Evolutionary conservation across 108 stramenopile species (phyloP), one percentile per base, ranked within the genome.

Genomic region (Asterionellopsis glacialis): DNA sequence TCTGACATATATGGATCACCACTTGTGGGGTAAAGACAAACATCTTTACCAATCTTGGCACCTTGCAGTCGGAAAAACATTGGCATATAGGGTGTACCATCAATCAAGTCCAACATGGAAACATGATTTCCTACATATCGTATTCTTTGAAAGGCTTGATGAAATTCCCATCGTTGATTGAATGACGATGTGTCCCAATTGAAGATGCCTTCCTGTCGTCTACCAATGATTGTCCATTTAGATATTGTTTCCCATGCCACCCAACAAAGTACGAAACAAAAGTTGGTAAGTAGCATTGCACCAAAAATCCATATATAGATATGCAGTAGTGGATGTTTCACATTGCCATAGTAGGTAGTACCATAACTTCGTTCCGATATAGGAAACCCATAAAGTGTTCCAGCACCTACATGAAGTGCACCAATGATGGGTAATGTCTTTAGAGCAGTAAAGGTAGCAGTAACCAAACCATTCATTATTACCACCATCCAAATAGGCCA

Each of bases 1-100:
- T 87, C 81, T 6, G 85, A 70, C 84, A 85, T 82, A 57, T 64
- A 72, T 0, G 80, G 78, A 54, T 85, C 84, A 40, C 61, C 79
- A 25, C 83, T 73, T 42, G 74, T 65, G 21, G 79, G 83, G 51
- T 78, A 84, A 0, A 84, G 60, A 57, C 83, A 84, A 39, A 67
- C 68, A 55, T 76, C 69, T 18, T 60, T 64, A 7, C 83, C 83
- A 51, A 84, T 77, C 0, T 26, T 54, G 21, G 55, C 50, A 18
- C 83, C 83, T 12, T 68, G 27, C 42, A 47, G 23, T 38, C 73
- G 51, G 59, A 76, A 84, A 45, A 70, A 80, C 53, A 18, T 33
- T 1, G 41, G 55, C 61, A 80, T 45, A 39, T 43, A 82, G 7
- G 75, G 59, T 9, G 74, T 70, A 13, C 81, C 81, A 9, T 61